Base-by-base conservation (phyloP, 2,329 filamentous ascomycete genomes). In the Ophiostoma pallidulum region DNA sequence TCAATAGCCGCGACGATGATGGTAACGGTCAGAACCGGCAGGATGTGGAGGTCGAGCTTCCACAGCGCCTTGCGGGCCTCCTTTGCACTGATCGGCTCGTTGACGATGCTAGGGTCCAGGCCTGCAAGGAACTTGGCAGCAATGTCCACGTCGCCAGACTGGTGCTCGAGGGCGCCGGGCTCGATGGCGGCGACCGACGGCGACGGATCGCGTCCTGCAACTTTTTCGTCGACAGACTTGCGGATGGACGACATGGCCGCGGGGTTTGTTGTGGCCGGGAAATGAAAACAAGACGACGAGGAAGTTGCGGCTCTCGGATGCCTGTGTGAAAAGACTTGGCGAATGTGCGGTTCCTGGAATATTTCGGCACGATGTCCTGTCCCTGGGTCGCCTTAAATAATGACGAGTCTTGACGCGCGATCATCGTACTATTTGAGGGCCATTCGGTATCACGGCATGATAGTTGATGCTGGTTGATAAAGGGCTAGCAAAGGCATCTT, bases 1-100 rank as follows among this genome's bases (percentile, higher is more conserved):
- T 50, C 48, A n/a, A 50, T 38, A 32, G 48, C 42, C 8, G 37
- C 33, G 14, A 50, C 8, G 12, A 47, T 47, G 22, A 37, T 39
- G 16, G 45, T 32, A 2, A 47, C n/a, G 8, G 33, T 31, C 9
- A 50, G 10, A 10, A 50, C 19, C 8, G 48, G 48, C 14, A 50
- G 14, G 12, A 50, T 24, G 40, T 28, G 20, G 18, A 46, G 26
- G 20, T 50, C 44, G 18, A 50, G 41, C 16, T 50, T 50, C 43
- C 48, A 47, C 8, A 37, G 48, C 18, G 47, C 39, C 2, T 14
- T 13, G 32, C 39, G 39, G 10, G 39, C 39, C 12, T 47, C 48
- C 16, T 45, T 45, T 31, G 48, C 48, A 9, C 20, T 24, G 47
- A 45, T 44, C 20, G 35, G 42, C 31, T 44, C 36, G 18, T 31